A percentile compares a stretch with the other conserved stretches of the same genome.
phyloP scores from a whole-genome alignment of 163 green algal species.

The Scenedesmus sp. region DNA sequence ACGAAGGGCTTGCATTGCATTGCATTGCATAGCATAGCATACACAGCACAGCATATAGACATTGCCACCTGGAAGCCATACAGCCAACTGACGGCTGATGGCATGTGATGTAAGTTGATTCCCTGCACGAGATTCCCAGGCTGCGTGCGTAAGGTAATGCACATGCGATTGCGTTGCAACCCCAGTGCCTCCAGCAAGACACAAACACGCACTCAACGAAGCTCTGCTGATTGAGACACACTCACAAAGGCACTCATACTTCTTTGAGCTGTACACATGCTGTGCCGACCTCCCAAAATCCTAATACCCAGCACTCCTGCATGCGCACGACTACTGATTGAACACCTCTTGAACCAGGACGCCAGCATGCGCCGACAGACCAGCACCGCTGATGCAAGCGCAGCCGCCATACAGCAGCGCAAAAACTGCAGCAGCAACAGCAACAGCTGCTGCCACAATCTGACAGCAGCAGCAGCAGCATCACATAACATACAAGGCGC shows the following conservation, averaged over 20 bases:
- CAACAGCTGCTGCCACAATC: neutral
- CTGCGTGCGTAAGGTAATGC: neutral
- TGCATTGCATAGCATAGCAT: neutral
- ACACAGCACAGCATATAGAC: neutral
- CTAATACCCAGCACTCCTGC: neutral
- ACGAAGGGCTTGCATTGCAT: neutral
- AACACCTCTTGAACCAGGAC: neutral
- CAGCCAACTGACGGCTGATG: neutral
- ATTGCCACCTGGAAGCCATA: neutral
- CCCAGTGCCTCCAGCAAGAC: neutral
- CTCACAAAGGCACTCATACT: no score
- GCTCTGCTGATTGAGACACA: no score
- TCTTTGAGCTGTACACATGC: neutral
- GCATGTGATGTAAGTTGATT: neutral
- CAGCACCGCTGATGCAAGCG: neutral
- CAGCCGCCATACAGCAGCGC: neutral
- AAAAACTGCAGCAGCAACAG: neutral
- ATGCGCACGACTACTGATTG: neutral
- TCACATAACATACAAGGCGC: neutral
- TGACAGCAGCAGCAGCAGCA: neutral
- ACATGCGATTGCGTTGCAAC: neutral
- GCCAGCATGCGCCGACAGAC: neutral
- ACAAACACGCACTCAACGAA: neutral
- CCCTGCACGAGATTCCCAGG: neutral
- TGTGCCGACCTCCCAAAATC: neutral